A percentile compares a stretch with the other conserved stretches of the same genome.
Evolutionary conservation across 257 asterid genomes (phyloP).

Genomic region (Marsdenia floribunda): DNA sequence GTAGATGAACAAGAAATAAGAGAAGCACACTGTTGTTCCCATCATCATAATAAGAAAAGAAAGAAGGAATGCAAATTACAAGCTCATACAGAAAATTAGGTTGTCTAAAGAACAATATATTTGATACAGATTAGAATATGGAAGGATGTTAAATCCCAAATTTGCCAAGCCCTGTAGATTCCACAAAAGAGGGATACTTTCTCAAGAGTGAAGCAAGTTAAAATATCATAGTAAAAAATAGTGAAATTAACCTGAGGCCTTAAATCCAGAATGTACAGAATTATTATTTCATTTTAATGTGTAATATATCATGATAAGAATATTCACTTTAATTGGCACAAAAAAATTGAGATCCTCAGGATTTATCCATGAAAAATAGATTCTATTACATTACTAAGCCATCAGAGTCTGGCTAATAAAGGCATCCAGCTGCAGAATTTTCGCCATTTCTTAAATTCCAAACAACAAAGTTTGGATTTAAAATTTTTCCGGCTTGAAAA

Average conservation of each 20-base stretch:
- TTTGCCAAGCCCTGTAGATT: not conserved
- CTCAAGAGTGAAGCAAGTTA: not conserved
- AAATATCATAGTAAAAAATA: not conserved
- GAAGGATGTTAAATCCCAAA: not conserved
- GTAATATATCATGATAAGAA: conserved; percentile 2
- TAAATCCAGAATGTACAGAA: not conserved
- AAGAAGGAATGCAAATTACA: not conserved
- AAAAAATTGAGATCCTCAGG: not conserved
- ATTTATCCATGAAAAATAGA: not conserved
- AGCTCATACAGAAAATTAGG: not conserved
- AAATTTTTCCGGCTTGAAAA: not conserved
- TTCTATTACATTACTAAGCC: not conserved
- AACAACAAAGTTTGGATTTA: not conserved
- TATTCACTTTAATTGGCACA: not conserved
- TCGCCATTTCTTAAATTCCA: not conserved
- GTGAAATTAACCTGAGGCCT: not conserved
- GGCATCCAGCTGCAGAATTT: not conserved
- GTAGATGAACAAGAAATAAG: not conserved
- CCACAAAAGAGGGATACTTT: not conserved
- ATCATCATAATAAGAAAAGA: conserved; percentile 3
- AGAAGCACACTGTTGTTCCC: not conserved
- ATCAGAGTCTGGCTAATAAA: not conserved
- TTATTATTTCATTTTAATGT: not conserved
- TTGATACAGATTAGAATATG: not conserved
- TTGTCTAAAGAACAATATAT: not conserved